Evolutionary conservation across 2,329 filamentous ascomycete genomes (phyloP).

Genomic region (Trichophyton verrucosum): DNA sequence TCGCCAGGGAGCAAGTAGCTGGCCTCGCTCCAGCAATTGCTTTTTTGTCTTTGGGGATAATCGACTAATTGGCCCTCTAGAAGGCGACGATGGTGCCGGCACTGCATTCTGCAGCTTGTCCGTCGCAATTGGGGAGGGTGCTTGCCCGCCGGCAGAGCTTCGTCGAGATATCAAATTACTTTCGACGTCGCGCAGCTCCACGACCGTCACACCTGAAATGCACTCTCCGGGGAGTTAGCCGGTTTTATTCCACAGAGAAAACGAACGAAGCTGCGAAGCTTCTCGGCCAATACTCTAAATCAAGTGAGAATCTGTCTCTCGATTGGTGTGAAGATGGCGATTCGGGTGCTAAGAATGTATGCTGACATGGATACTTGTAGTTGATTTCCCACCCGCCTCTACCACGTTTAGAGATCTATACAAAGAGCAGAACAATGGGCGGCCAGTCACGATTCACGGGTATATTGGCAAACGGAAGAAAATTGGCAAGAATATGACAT

Average conservation of each 20-base stretch:
- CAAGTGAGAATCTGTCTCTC: conserved; percentile 25
- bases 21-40: neutral
- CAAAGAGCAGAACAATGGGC: conserved; percentile 20
- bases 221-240: neutral
- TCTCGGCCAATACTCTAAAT: conserved; percentile 9
- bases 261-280: conserved; percentile 6
- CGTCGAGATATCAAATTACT: conserved; percentile 28
- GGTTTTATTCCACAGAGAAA: conserved; percentile 4
- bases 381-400: conserved; percentile 36
- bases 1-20: too few relatives aligned
- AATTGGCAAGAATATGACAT: conserved; percentile 56
- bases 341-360: neutral
- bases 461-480: conserved; percentile 59
- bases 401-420: conserved; percentile 29
- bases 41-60: neutral
- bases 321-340: neutral
- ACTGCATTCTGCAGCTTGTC: neutral
- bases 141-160: conserved; percentile 24
- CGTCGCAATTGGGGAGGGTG: conserved; percentile 8
- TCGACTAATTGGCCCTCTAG: neutral
- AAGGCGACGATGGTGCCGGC: neutral
- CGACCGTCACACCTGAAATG: conserved; percentile 1
- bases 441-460: conserved; percentile 49
- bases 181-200: conserved; percentile 16
- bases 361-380: conserved; percentile 19